These are phyloP conservation scores for Acanthamoeba castellanii DNA, from an alignment of 208 protist species.

Conservation along the genomic window DNA sequence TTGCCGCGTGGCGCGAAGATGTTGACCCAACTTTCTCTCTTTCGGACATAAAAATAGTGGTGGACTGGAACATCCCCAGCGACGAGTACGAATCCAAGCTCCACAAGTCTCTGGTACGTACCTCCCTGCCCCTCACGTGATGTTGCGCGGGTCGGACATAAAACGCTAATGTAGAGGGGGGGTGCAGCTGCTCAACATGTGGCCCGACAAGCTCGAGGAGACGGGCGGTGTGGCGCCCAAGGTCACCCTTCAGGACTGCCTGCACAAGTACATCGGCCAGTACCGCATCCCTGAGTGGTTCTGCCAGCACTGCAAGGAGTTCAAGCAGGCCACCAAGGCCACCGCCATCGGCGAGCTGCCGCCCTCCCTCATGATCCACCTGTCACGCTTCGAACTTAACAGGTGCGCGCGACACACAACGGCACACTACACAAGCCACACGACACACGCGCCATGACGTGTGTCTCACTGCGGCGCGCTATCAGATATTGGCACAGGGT, in stretches of 20 bases:
- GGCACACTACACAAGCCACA: too few species aligned
- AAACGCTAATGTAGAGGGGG: too few species aligned
- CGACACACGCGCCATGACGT: not conserved
- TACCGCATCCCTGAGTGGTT: constrained; percentile 39
- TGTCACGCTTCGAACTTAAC: constrained; percentile 45
- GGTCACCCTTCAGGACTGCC: constrained; percentile 42
- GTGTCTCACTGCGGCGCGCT: not conserved
- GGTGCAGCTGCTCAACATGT: constrained; percentile 12
- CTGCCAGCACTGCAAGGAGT: constrained; percentile 62
- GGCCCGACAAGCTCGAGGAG: constrained; percentile 42
- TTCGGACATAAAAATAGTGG: not conserved
- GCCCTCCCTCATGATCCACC: constrained; percentile 13
- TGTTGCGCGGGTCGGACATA: not conserved
- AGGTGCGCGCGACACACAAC: not conserved
- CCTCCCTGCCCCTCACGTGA: not conserved
- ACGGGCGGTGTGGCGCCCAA: not conserved
- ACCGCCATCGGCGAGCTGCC: constrained; percentile 53
- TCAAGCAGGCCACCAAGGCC: constrained; percentile 54
- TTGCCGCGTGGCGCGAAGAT: too few species aligned
- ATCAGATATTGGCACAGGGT: not conserved
- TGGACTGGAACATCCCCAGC: constrained; percentile 20
- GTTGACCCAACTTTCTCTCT: not conserved
- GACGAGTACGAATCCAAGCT: constrained; percentile 12
- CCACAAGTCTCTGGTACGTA: constrained; percentile 13
- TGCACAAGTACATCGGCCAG: constrained; percentile 46